A percentile compares a stretch with the other conserved stretches of the same genome.
phyloP scores from a whole-genome alignment of 495 filamentous ascomycete genomes.

The Penicillium longicatenatum region DNA sequence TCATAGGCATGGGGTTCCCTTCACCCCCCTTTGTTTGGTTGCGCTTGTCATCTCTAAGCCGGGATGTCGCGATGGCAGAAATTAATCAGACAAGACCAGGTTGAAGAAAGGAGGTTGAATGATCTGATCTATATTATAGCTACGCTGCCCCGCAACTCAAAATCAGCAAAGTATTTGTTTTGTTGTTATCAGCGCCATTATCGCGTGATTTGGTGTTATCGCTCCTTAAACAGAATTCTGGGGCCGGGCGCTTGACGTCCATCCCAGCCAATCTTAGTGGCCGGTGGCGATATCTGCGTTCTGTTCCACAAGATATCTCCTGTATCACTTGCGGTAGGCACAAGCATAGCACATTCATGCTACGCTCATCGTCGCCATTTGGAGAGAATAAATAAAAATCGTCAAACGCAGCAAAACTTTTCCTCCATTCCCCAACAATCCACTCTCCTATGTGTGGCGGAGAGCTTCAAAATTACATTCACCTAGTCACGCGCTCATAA shows the following conservation, averaged over 20 bases:
- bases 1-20: background rate
- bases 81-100: background rate
- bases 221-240: background rate
- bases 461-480: no score
- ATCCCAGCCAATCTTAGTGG: background rate
- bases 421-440: no score
- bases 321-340: background rate
- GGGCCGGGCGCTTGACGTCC: background rate
- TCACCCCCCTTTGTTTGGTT: background rate
- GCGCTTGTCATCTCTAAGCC: background rate
- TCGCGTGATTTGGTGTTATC: constrained; percentile 3
- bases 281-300: constrained; percentile 6
- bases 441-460: no score
- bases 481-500: background rate
- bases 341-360: no score
- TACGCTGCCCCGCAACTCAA: background rate
- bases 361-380: no score
- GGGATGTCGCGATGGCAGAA: background rate
- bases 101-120: background rate
- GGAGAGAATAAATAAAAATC: no score
- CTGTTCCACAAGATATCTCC: background rate
- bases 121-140: background rate
- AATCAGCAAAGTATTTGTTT: background rate
- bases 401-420: no score
- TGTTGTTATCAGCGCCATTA: constrained; percentile 11